Conservation (phyloP, 2,329 filamentous ascomycete genomes). For the Fusarium albosuccineum region DNA sequence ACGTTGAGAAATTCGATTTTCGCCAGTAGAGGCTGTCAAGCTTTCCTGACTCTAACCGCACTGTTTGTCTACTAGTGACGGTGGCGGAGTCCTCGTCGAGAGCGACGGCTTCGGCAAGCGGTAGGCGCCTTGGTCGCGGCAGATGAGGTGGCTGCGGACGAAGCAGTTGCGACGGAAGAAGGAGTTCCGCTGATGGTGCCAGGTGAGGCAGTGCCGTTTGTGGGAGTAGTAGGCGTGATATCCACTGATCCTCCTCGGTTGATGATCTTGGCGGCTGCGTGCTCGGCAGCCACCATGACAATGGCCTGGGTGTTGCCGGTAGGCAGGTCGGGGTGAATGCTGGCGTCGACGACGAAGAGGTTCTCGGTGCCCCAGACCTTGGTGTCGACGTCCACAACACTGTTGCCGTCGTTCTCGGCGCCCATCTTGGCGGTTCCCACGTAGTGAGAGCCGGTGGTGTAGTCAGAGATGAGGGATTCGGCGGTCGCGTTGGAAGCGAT, state of each 20-base stretch:
- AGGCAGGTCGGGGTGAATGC: conserved; percentile 77
- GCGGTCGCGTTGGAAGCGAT: conserved; percentile 62
- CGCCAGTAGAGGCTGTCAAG: not conserved
- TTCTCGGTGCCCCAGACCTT: conserved; percentile 77
- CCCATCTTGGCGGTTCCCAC: conserved; percentile 73
- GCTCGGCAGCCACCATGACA: conserved; percentile 74
- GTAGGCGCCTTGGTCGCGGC: not conserved
- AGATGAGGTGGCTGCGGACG: not conserved
- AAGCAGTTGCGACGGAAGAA: not conserved
- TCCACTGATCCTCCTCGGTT: conserved; percentile 3
- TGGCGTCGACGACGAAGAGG: conserved; percentile 76
- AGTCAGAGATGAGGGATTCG: conserved; percentile 67
- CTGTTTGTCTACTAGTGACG: not conserved
- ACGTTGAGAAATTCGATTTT: not conserved
- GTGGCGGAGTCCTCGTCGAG: not conserved
- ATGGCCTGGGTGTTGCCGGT: conserved; percentile 76
- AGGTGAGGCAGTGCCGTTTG: conserved; percentile 10
- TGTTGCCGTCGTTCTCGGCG: conserved; percentile 63
- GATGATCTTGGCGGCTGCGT: conserved; percentile 58
- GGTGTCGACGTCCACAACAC: conserved; percentile 73
- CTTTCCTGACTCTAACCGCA: not conserved
- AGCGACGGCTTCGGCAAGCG: not conserved
- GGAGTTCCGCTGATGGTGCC: not conserved
- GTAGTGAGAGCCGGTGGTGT: conserved; percentile 65
- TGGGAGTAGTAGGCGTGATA: conserved; percentile 17